These are phyloP conservation scores for Yamadazyma oceani DNA, from an alignment of 1,139 yeast species.

Conservation along the genomic window DNA sequence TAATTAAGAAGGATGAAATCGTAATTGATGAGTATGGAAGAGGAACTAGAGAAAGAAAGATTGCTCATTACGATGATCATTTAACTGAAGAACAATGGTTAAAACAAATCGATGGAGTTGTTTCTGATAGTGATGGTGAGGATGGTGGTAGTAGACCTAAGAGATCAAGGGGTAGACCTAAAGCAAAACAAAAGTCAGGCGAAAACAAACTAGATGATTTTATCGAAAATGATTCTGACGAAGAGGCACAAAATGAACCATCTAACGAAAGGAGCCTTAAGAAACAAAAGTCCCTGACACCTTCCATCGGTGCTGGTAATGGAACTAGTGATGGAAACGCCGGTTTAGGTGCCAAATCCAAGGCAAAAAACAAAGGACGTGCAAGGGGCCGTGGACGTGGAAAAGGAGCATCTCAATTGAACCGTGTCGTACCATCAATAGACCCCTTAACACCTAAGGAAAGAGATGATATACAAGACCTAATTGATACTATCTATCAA, in stretches of 20 bases:
- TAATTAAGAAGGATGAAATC: slow-evolving; percentile 46
- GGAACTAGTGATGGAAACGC: no score
- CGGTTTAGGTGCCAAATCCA: slow-evolving; percentile 2
- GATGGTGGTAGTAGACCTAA: slow-evolving; percentile 24
- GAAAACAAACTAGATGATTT: slow-evolving; percentile 19
- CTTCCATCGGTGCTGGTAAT: slow-evolving; percentile 11
- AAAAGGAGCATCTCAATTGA: slow-evolving; percentile 30
- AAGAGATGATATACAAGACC: slow-evolving; percentile 42
- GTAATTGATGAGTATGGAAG: slow-evolving; percentile 52
- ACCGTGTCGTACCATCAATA: slow-evolving; percentile 35
- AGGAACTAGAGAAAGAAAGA: slow-evolving; percentile 66
- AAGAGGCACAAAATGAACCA: slow-evolving; percentile 11
- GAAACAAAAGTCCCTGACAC: slow-evolving; percentile 31
- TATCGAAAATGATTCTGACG: slow-evolving; percentile 16
- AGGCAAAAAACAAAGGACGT: slow-evolving; percentile 22
- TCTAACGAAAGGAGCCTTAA: slow-evolving; percentile 16
- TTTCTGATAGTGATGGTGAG: slow-evolving; percentile 37
- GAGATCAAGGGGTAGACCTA: slow-evolving; percentile 27
- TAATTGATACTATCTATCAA: slow-evolving; percentile 45
- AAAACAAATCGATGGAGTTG: slow-evolving; percentile 52
- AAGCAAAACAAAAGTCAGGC: slow-evolving; percentile 22
- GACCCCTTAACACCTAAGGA: slow-evolving; percentile 44
- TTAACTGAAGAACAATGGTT: slow-evolving; percentile 81
- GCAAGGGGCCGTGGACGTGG: slow-evolving; percentile 27
- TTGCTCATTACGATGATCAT: slow-evolving; percentile 62